Evolutionary conservation across 441 rosid species (phyloP).

Genomic region (Breynia disticha): DNA sequence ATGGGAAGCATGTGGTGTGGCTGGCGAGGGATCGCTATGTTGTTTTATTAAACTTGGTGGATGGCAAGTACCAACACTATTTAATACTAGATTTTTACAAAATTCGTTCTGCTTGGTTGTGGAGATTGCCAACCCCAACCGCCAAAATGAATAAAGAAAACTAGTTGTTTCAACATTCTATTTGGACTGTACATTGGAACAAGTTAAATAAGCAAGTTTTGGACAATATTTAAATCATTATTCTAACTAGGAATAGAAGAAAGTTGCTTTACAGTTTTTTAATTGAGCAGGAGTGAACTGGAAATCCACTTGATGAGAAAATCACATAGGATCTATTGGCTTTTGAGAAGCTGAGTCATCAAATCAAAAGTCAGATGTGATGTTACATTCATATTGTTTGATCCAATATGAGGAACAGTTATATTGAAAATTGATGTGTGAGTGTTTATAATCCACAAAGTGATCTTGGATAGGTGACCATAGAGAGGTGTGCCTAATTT

Average conservation of each 20-base stretch:
- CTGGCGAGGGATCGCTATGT: constrained; percentile 16
- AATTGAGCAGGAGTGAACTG: not conserved
- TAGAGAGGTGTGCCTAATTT: constrained; percentile 14
- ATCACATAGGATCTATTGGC: not conserved
- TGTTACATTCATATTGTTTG: not conserved
- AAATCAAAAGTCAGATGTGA: constrained; percentile 9
- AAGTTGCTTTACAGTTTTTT: not conserved
- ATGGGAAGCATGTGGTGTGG: constrained; percentile 16
- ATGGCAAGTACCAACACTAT: not conserved
- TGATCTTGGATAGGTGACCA: too few relatives aligned
- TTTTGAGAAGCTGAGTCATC: not conserved
- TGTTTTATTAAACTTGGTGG: constrained; percentile 14
- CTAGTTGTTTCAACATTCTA: not conserved
- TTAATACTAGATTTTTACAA: constrained; percentile 9
- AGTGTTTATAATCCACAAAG: too few relatives aligned
- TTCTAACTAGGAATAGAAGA: not conserved
- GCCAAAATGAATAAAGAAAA: not conserved
- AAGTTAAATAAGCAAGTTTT: not conserved
- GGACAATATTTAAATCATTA: not conserved
- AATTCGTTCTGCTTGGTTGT: constrained; percentile 1
- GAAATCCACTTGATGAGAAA: not conserved
- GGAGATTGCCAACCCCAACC: not conserved
- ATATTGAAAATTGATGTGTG: too few relatives aligned
- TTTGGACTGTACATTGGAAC: constrained; percentile 3
- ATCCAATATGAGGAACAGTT: too few relatives aligned